Percentiles rank a stretch among this genome's conserved stretches.
phyloP scores from a whole-genome alignment of 2,329 filamentous ascomycete species.

The Penicillium sp. region DNA sequence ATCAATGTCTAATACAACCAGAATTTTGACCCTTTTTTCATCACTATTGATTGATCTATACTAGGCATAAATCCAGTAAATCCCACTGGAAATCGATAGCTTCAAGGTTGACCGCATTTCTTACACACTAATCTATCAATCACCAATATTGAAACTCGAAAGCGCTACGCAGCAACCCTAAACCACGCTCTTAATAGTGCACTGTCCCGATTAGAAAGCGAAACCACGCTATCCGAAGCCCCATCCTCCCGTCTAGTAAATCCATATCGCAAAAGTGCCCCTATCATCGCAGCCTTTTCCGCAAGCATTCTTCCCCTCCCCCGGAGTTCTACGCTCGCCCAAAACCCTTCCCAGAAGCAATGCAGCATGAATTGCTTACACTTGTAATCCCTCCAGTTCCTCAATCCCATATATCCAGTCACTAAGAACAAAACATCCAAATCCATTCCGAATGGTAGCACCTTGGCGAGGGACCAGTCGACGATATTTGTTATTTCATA shows the following conservation, averaged over 20 bases:
- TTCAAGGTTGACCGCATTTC: too few relatives aligned
- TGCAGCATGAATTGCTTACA: neutral
- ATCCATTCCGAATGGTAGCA: constrained; percentile 13
- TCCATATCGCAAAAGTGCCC: constrained; percentile 3
- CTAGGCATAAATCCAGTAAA: neutral
- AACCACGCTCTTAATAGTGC: neutral
- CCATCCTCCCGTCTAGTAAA: neutral
- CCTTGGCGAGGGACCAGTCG: constrained; percentile 9
- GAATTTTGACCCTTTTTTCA: neutral
- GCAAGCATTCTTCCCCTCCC: neutral
- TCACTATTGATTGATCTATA: neutral
- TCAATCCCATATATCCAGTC: constrained; percentile 9
- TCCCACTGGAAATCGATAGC: too few relatives aligned
- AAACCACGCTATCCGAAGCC: neutral
- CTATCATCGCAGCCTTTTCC: neutral
- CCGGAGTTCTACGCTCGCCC: neutral
- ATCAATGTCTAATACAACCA: constrained; percentile 3
- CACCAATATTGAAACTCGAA: neutral
- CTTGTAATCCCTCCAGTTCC: neutral
- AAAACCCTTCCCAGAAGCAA: constrained; percentile 4
- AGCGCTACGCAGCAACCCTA: neutral
- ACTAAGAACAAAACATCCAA: constrained; percentile 5
- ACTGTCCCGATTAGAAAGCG: neutral
- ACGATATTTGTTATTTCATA: constrained; percentile 9
- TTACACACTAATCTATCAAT: neutral